These are phyloP conservation scores for Verticillium albo-atrum DNA, from an alignment of 2,329 filamentous ascomycete species.

Conservation along the genomic window DNA sequence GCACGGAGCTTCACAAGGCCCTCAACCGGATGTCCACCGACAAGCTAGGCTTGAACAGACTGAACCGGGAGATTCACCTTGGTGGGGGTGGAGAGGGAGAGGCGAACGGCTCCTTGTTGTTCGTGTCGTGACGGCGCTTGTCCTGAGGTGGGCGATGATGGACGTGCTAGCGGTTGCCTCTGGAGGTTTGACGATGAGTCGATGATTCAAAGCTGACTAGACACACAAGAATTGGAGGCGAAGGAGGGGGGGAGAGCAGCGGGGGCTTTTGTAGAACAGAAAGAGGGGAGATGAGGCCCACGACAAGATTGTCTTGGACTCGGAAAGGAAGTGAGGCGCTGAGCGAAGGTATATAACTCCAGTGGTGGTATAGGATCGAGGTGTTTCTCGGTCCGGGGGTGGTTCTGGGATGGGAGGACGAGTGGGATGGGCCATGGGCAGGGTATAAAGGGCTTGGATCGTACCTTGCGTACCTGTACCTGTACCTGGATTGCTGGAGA, in stretches of 20 bases:
- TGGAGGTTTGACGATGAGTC: background rate
- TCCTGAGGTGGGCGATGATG: background rate
- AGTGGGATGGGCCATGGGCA: slow-evolving; percentile 10
- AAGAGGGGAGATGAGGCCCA: slow-evolving; percentile 3
- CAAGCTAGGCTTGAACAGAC: slow-evolving; percentile 9
- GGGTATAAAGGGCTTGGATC: slow-evolving; percentile 10
- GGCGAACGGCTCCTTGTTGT: background rate
- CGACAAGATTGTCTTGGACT: slow-evolving; percentile 11
- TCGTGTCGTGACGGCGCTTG: background rate
- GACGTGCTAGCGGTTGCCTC: background rate
- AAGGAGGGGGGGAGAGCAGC: background rate
- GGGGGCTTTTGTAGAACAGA: slow-evolving; percentile 6
- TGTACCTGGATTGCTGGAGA: background rate
- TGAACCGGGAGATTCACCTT: slow-evolving; percentile 12
- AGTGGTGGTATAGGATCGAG: slow-evolving; percentile 13
- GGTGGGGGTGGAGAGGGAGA: slow-evolving; percentile 9
- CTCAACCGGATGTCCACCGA: slow-evolving; percentile 4
- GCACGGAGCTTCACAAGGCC: slow-evolving; percentile 12
- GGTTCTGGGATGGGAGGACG: slow-evolving; percentile 7
- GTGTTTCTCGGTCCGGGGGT: slow-evolving; percentile 5
- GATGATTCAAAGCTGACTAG: background rate
- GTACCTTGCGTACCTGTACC: slow-evolving; percentile 7
- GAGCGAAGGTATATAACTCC: slow-evolving; percentile 19
- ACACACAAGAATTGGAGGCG: background rate
- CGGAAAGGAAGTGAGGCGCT: slow-evolving; percentile 9